Conservation (phyloP, 495 filamentous ascomycete genomes). For the Xylaria curta region DNA sequence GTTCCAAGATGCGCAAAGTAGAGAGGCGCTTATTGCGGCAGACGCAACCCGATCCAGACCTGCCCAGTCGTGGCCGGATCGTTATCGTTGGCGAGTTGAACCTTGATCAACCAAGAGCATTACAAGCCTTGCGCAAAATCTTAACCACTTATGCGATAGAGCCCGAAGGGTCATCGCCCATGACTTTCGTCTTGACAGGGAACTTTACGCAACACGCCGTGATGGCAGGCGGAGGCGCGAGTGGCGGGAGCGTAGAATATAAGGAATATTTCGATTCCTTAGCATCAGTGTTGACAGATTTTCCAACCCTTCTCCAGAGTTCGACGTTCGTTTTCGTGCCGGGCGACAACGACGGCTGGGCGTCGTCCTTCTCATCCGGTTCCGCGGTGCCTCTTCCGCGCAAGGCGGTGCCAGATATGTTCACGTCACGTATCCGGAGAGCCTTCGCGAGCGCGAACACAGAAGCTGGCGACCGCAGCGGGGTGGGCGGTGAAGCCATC, state of each 20-base stretch:
- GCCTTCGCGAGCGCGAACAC: conserved; percentile 80
- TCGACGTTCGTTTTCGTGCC: conserved; percentile 92
- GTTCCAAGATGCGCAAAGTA: conserved; percentile 79
- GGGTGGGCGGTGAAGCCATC: conserved; percentile 68
- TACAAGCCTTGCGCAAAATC: conserved; percentile 79
- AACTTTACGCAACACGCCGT: conserved; percentile 81
- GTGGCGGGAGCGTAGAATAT: conserved; percentile 83
- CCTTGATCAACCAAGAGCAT: conserved; percentile 77
- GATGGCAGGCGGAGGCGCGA: conserved; percentile 70
- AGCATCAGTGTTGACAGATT: conserved; percentile 82
- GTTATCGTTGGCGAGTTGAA: conserved; percentile 81
- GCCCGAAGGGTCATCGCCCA: conserved; percentile 68
- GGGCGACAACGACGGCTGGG: conserved; percentile 95
- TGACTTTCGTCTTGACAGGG: conserved; percentile 80
- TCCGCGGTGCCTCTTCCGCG: conserved; percentile 76
- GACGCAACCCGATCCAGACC: conserved; percentile 28
- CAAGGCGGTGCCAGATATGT: conserved; percentile 78
- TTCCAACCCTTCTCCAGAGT: conserved; percentile 76
- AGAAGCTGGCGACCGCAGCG: conserved; percentile 31
- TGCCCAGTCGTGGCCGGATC: conserved; percentile 58
- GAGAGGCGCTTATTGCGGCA: conserved; percentile 58
- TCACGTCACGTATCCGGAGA: conserved; percentile 81
- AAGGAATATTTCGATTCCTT: conserved; percentile 93
- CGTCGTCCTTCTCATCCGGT: conserved; percentile 83
- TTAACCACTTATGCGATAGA: conserved; percentile 71